Percentiles rank a stretch among this genome's conserved stretches.
phyloP scores from a whole-genome alignment of 441 rosid genomes.

The Bruguiera hainesii region DNA sequence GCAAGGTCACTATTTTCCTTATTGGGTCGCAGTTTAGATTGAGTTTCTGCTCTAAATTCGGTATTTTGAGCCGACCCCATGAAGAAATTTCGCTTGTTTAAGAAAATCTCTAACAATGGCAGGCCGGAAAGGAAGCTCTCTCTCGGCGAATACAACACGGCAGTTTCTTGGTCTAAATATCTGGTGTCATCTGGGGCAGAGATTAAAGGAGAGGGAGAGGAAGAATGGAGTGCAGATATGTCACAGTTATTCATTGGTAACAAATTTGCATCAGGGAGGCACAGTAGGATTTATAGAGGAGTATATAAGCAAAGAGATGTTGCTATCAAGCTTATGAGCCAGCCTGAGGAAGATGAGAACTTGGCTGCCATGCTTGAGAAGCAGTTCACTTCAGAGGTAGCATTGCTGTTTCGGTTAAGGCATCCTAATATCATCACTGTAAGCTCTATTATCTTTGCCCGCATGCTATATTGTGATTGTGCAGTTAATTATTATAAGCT shows the following conservation, averaged over 20 bases:
- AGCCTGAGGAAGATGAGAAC: conserved; percentile 69
- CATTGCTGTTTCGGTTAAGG: conserved; percentile 49
- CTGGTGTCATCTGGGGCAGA: conserved; percentile 74
- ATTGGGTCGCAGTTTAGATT: conserved; percentile 7
- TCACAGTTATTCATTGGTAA: conserved; percentile 62
- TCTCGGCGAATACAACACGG: conserved; percentile 64
- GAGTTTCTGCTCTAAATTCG: conserved; percentile 2
- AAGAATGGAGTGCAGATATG: conserved; percentile 78
- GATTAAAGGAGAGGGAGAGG: conserved; percentile 70
- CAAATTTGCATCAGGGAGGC: conserved; percentile 75
- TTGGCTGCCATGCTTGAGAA: conserved; percentile 56
- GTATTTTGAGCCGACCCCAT: conserved; percentile 32
- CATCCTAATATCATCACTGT: conserved; percentile 73
- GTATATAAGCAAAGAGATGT: conserved; percentile 66
- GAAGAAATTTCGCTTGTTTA: conserved; percentile 62
- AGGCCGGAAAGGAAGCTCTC: conserved; percentile 55
- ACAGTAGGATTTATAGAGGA: conserved; percentile 77
- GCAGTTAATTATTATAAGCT: not conserved
- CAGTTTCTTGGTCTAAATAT: conserved; percentile 80
- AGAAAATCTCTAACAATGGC: conserved; percentile 50
- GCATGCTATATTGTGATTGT: not conserved
- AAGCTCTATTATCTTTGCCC: conserved; percentile 27
- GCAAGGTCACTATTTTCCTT: conserved; percentile 12
- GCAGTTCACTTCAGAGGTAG: conserved; percentile 75
- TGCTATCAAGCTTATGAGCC: conserved; percentile 71